A percentile compares a stretch with the other conserved stretches of the same genome.
These are phyloP conservation scores for Ogataea corticis DNA, from an alignment of 805 yeast genomes.

Conservation along the genomic window DNA sequence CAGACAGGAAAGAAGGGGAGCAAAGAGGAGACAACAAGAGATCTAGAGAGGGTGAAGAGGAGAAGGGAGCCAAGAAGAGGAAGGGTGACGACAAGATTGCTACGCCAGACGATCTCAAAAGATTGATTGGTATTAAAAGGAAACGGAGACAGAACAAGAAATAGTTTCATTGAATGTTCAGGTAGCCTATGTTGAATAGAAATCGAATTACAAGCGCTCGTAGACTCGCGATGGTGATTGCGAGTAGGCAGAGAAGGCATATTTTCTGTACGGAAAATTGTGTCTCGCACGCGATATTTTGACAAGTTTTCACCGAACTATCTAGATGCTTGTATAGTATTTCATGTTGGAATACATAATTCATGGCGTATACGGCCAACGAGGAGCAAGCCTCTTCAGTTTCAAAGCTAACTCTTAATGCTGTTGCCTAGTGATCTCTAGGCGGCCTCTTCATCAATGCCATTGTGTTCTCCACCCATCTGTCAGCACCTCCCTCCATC, in stretches of 20 bases:
- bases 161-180: too few species aligned
- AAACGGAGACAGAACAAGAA: conserved; percentile 51
- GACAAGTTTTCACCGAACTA: too few species aligned
- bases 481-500: conserved; percentile 85
- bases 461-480: conserved; percentile 85
- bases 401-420: too few species aligned
- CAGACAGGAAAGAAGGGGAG: conserved; percentile 35
- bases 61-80: conserved; percentile 12
- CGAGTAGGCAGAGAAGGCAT: too few species aligned
- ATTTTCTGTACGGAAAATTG: too few species aligned
- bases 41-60: neutral
- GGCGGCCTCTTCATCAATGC: conserved; percentile 69
- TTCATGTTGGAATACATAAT: neutral
- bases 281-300: too few species aligned
- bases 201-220: too few species aligned
- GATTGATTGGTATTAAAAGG: conserved; percentile 68
- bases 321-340: too few species aligned
- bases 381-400: too few species aligned
- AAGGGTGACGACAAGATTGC: conserved; percentile 17
- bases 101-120: conserved; percentile 55
- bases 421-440: conserved; percentile 64
- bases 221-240: too few species aligned
- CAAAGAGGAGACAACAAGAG: conserved; percentile 2
- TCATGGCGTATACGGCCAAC: neutral
- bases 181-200: too few species aligned